A percentile compares a stretch with the other conserved stretches of the same genome.
phyloP scores from a whole-genome alignment of 805 yeast genomes.

The Lipomyces lipofer region DNA sequence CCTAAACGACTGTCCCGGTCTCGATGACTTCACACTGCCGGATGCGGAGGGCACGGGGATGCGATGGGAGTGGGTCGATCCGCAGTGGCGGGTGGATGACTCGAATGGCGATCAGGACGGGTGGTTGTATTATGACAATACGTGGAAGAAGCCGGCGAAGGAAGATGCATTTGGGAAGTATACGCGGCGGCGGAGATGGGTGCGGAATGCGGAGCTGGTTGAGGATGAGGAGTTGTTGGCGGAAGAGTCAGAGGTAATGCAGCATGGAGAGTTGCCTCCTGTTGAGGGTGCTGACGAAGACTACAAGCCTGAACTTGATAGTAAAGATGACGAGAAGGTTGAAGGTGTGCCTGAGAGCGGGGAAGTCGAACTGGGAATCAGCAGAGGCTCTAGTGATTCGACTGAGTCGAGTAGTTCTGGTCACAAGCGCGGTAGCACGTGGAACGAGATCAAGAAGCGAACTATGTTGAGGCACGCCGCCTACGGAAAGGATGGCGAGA shows the following conservation, averaged over 20 bases:
- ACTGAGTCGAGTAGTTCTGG: not conserved
- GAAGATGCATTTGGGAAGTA: constrained; percentile 88
- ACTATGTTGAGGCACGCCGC: constrained; percentile 25
- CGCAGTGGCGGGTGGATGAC: constrained; percentile 85
- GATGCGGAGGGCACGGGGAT: constrained; percentile 66
- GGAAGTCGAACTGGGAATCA: not conserved
- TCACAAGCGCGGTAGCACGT: not conserved
- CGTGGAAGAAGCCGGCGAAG: constrained; percentile 89
- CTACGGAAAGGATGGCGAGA: too few species aligned
- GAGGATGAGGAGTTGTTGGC: constrained; percentile 25
- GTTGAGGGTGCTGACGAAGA: constrained; percentile 19
- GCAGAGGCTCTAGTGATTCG: not conserved
- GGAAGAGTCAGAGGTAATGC: constrained; percentile 13
- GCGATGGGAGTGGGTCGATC: constrained; percentile 94
- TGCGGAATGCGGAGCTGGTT: constrained; percentile 86
- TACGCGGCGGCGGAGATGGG: constrained; percentile 94
- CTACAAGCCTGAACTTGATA: constrained; percentile 19
- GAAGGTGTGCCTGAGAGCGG: not conserved
- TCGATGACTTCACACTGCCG: constrained; percentile 79
- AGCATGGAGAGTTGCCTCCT: constrained; percentile 11
- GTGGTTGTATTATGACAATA: constrained; percentile 82
- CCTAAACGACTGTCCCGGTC: constrained; percentile 76
- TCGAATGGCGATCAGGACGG: constrained; percentile 58
- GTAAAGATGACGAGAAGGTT: constrained; percentile 1
- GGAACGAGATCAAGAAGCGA: constrained; percentile 21